A percentile compares a stretch with the other conserved stretches of the same genome.
These are phyloP conservation scores for Populus alba DNA, from an alignment of 345 rosid genomes.

Conservation along the genomic window DNA sequence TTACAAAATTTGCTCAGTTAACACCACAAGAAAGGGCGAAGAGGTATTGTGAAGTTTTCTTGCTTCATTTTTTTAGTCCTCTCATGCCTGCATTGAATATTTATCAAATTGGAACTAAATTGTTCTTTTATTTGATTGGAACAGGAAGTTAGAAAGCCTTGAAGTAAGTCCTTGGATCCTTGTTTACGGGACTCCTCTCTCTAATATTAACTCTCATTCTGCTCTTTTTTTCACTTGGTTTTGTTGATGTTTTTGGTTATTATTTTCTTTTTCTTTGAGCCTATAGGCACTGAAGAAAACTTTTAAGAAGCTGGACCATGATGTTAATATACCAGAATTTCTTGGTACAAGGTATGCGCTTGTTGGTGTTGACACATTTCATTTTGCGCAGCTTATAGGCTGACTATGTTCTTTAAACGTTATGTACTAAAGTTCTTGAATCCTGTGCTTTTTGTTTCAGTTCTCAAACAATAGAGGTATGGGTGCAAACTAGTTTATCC, in stretches of 20 bases:
- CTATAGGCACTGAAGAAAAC: slow-evolving; percentile 32
- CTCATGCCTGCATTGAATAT: neutral
- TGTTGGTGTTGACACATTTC: neutral
- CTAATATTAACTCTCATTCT: neutral
- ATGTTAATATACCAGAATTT: slow-evolving; percentile 32
- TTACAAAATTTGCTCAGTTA: slow-evolving; percentile 28
- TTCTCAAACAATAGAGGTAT: slow-evolving; percentile 31
- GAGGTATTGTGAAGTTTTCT: slow-evolving; percentile 9
- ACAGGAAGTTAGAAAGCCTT: slow-evolving; percentile 37
- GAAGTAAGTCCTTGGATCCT: slow-evolving; percentile 25
- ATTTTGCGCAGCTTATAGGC: neutral
- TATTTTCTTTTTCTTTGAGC: slow-evolving; percentile 14
- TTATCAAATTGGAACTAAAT: neutral
- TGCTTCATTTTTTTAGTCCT: neutral
- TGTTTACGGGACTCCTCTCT: neutral
- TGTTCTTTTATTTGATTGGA: slow-evolving; percentile 1
- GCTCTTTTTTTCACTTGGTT: neutral
- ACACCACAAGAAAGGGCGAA: slow-evolving; percentile 35
- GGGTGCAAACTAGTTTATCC: neutral
- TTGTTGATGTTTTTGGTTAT: neutral
- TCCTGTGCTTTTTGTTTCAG: slow-evolving; percentile 22
- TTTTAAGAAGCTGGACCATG: slow-evolving; percentile 34
- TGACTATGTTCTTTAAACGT: no score
- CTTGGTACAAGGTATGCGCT: slow-evolving; percentile 21
- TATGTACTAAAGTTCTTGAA: neutral